These are phyloP conservation scores for Oidium heveae DNA, from an alignment of 2,329 filamentous ascomycete genomes.

Conservation along the genomic window DNA sequence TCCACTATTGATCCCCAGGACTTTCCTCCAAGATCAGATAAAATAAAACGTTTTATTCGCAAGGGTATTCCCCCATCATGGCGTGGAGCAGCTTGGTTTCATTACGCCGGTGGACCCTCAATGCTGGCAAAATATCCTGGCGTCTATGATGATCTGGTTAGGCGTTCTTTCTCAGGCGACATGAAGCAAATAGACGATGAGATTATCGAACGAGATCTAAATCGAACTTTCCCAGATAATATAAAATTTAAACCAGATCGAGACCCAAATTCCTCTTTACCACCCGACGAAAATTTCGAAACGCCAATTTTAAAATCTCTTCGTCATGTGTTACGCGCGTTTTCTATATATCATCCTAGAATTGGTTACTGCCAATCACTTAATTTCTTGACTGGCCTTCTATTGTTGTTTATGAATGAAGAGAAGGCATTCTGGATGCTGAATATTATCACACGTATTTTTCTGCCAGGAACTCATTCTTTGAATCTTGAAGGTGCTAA, in stretches of 20 bases:
- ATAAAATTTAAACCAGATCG: constrained; percentile 52
- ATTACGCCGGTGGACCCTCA: constrained; percentile 69
- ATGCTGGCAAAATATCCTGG: constrained; percentile 53
- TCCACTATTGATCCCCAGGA: constrained; percentile 44
- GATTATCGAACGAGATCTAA: constrained; percentile 77
- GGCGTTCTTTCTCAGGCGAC: constrained; percentile 33
- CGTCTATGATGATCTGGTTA: constrained; percentile 44
- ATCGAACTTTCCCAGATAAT: constrained; percentile 89
- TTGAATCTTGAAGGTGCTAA: constrained; percentile 77
- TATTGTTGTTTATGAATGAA: constrained; percentile 72
- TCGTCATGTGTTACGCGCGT: constrained; percentile 66
- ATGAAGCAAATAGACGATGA: constrained; percentile 55
- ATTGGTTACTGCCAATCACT: constrained; percentile 93
- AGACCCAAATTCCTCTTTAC: constrained; percentile 13
- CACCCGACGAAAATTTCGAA: constrained; percentile 21
- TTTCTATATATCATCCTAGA: constrained; percentile 68
- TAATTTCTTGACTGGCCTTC: constrained; percentile 76
- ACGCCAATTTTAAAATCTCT: constrained; percentile 59
- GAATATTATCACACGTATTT: constrained; percentile 70
- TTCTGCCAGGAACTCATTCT: constrained; percentile 79
- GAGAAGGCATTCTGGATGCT: constrained; percentile 85
- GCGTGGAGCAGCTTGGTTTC: constrained; percentile 93
- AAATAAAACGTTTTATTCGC: constrained; percentile 70
- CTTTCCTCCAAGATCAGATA: constrained; percentile 59
- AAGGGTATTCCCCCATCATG: constrained; percentile 89